Base-by-base conservation (phyloP, 768 basidiomycete species). In the Cystobasidium ongulense region DNA sequence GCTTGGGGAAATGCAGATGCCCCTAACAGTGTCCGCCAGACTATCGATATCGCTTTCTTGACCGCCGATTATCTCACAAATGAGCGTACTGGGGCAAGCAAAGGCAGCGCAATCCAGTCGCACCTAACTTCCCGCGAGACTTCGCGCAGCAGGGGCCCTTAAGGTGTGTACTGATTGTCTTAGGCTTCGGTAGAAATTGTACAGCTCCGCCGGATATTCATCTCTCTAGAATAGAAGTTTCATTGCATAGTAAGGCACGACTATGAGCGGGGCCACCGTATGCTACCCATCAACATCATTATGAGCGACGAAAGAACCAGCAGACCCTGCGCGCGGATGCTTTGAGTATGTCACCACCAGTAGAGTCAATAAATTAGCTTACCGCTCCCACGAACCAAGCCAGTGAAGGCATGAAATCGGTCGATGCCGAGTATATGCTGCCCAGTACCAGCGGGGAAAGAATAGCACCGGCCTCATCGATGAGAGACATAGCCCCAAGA, bases 61-160 rank as follows among this genome's bases (percentile, higher is more conserved):
- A 85, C 93, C 74, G 89, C 90, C 17, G 88, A 91, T 76, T 84
- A 89, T 80, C 87, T 89, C 81, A 90, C 90, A 76, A 87, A 88
- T 71, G 86, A 87, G 75, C 84, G 89, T 5, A 52, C 39, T 8
- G 75, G 76, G 23, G 68, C 64, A 11, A 46, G n/a, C 39, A 31
- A 27, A 18, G 39, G 63, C 10, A 43, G 31, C 43, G 29, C 67
- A 2, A 77, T 78, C 74, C 36, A 73, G 8, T 46, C 74, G 17
- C 70, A 72, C 43, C 54, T 78, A 15, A 33, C 41, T 10, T 72
- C 74, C 7, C 54, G 72, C 75, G n/a, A 29, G 15, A 27, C 62
- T 8, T 73, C 62, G 38, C 57, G 39, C 18, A 43, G 7, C 11
- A 29, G 41, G 10, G 3, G 3, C 7, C 17, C 66, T 8, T 2